Evolutionary conservation across 768 basidiomycete species (phyloP).

Genomic region (Rhodotorula taiwanensis): DNA sequence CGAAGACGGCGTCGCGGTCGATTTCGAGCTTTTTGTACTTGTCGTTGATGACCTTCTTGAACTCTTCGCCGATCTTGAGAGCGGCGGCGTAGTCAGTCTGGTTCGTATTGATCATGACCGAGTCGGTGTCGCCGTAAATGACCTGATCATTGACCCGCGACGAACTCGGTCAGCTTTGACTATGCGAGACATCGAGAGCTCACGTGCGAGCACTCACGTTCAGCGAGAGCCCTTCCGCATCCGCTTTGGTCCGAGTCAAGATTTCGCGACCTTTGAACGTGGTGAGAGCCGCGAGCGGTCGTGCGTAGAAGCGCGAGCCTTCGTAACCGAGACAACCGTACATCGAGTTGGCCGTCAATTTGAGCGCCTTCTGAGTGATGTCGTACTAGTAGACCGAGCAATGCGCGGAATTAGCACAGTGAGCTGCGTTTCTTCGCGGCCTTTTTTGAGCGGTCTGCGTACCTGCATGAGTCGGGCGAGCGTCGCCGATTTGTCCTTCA

Average conservation of each 20-base stretch:
- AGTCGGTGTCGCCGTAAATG: conserved; percentile 97
- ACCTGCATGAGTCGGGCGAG: conserved; percentile 78
- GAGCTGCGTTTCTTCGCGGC: no score
- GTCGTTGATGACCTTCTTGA: conserved; percentile 96
- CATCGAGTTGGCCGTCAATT: conserved; percentile 99
- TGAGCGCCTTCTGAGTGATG: conserved; percentile 92
- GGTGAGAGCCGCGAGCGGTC: conserved; percentile 91
- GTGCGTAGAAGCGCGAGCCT: conserved; percentile 91
- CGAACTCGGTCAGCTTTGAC: conserved; percentile 1
- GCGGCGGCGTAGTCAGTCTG: conserved; percentile 81
- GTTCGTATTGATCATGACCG: conserved; percentile 95
- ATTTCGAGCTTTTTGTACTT: conserved; percentile 93
- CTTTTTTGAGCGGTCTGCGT: conserved; percentile 28
- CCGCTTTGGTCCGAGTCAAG: conserved; percentile 79
- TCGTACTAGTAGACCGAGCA: no score
- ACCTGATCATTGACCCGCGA: conserved; percentile 54
- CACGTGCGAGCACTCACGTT: conserved; percentile 57
- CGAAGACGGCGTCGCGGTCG: conserved; percentile 88
- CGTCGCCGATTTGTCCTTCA: conserved; percentile 72
- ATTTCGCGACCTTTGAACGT: conserved; percentile 98
- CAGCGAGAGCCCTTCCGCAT: conserved; percentile 80
- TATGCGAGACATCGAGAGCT: not conserved
- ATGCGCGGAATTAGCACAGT: no score
- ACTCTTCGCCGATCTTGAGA: conserved; percentile 76
- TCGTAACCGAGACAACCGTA: conserved; percentile 99